Evolutionary conservation across 257 asterid species (phyloP), one percentile per base, ranked within the genome.

Genomic region (Eucommia ulmoides): DNA sequence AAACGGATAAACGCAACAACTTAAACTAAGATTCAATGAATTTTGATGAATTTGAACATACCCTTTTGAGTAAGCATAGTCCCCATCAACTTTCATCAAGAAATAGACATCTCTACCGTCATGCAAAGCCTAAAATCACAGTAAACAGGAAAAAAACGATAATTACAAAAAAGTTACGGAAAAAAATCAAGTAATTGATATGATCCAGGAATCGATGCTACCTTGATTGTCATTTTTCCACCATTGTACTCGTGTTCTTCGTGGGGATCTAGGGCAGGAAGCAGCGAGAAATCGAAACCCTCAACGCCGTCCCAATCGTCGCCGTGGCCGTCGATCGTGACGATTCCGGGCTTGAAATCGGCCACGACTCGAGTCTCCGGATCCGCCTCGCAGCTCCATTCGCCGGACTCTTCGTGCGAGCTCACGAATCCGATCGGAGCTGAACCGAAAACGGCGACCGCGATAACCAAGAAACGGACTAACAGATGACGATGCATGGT

Each of bases 221-320:
- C 95, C 93, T 84, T 81, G 52, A 84, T 56, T 15, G 82, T 73
- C 93, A 84, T 76, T 55, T 84, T 79, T 16, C 93, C 95, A 46
- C 59, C 71, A 51, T 71, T 65, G 51, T 81, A 84, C 58, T 80
- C 76, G 47, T 84, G 60, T 50, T 84, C 95, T 52, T 79, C 76
- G 71, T 84, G 92, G 1, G 95, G 95, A 49, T 81, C 93, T 15
- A 84, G 78, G 33, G 93, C 95, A n/a, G 89, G 89, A 49, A 81
- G 82, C 42, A 84, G 74, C 17, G 95, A 72, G 53, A 84, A 84
- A 49, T 84, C 93, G 53, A 74, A 84, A 19, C 95, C 93, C 18
- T 79, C 77, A 24, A 84, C 51, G 22, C 65, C 73, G 2, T 61
- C 67, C 95, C 95, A 84, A 20, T 84, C 93, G 20, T 73, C 78